Evolutionary conservation across 805 yeast species (phyloP).

Genomic region (Tetrapisispora arboricola): DNA sequence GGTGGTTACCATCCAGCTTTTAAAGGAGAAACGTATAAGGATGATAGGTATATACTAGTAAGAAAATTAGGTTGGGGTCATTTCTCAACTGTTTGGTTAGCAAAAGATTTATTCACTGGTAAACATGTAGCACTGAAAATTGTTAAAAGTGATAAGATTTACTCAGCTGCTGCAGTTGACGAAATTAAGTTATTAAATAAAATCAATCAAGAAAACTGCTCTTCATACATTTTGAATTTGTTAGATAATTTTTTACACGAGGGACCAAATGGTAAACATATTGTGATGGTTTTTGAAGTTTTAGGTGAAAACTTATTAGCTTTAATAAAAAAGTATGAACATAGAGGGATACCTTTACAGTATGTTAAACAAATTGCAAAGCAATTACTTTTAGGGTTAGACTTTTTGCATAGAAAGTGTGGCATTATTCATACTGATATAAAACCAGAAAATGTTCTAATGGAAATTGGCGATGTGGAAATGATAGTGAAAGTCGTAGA

Average conservation of each 20-base stretch:
- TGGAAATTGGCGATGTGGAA: conserved; percentile 78
- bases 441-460: conserved; percentile 68
- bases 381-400: conserved; percentile 61
- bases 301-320: conserved; percentile 89
- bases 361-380: conserved; percentile 75
- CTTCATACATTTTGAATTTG: conserved; percentile 66
- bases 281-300: conserved; percentile 96
- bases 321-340: conserved; percentile 65
- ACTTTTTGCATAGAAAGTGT: conserved; percentile 51
- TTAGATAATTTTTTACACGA: conserved; percentile 75
- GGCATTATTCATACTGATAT: conserved; percentile 70
- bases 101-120: conserved; percentile 42
- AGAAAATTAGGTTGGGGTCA: conserved; percentile 99
- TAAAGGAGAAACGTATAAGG: conserved; percentile 76
- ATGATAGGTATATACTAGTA: conserved; percentile 65
- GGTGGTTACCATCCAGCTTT: conserved; percentile 96
- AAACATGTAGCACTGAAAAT: conserved; percentile 89
- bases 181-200: conserved; percentile 73
- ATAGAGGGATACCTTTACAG: conserved; percentile 66
- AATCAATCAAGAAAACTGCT: conserved; percentile 57
- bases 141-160: conserved; percentile 82
- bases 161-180: conserved; percentile 89
- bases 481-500: conserved; percentile 62
- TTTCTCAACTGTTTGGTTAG: conserved; percentile 92
- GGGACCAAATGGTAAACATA: conserved; percentile 89